Conservation (phyloP, 2,329 filamentous ascomycete genomes). For the Elsinoe perseae region DNA sequence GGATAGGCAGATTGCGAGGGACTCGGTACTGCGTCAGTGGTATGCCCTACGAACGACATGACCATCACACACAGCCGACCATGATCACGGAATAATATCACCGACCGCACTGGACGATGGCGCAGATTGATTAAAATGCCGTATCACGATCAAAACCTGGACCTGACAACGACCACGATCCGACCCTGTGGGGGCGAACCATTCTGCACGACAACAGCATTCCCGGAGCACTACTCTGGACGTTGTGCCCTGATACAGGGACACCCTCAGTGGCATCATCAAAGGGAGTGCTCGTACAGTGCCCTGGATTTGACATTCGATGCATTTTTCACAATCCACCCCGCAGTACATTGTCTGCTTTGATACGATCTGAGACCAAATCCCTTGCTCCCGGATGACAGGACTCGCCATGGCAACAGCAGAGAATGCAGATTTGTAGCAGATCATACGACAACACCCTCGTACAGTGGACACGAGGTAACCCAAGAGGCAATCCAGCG, state of each 20-base stretch:
- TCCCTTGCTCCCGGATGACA: not conserved
- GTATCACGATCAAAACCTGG: slow-evolving; percentile 11
- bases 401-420: slow-evolving; percentile 5
- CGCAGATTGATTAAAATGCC: slow-evolving; percentile 7
- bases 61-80: not conserved
- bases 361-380: not conserved
- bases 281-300: not conserved
- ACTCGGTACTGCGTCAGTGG: slow-evolving; percentile 12
- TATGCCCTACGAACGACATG: not conserved
- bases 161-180: slow-evolving; percentile 10
- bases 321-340: slow-evolving; percentile 4
- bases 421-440: slow-evolving; percentile 1
- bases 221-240: slow-evolving; percentile 5
- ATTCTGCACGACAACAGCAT: slow-evolving; percentile 4
- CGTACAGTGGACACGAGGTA: not conserved
- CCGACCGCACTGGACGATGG: not conserved
- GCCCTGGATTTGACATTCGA: not conserved
- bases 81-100: not conserved
- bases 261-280: not conserved
- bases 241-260: slow-evolving; percentile 11
- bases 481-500: not conserved
- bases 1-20: slow-evolving; percentile 13
- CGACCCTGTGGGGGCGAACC: not conserved
- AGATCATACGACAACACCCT: not conserved
- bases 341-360: not conserved